These are phyloP conservation scores for Pseudonitzschia delicatissima DNA, from an alignment of 108 stramenopile species.

Conservation along the genomic window DNA sequence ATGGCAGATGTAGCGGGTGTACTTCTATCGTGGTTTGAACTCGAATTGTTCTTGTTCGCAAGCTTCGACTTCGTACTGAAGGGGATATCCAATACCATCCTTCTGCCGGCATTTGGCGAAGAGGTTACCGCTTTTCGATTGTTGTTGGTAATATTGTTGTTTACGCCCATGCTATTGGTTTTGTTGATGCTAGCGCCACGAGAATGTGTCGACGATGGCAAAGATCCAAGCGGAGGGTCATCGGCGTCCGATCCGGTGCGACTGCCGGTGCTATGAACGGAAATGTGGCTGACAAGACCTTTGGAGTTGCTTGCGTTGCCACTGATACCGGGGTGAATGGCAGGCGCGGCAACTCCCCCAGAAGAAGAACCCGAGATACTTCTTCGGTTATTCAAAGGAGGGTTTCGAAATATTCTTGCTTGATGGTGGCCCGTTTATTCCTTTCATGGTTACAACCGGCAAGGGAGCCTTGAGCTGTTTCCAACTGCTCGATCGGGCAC, in stretches of 20 bases:
- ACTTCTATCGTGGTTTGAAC: background rate
- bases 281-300: background rate
- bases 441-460: conserved; percentile 18
- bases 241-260: background rate
- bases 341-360: background rate
- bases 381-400: background rate
- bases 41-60: background rate
- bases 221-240: background rate
- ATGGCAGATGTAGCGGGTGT: conserved; percentile 5
- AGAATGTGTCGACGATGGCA: background rate
- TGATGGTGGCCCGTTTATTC: background rate
- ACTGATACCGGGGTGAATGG: background rate
- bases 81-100: background rate
- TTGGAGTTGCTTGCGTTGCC: background rate
- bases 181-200: background rate
- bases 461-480: conserved; percentile 19
- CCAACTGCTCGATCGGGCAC: conserved; percentile 7
- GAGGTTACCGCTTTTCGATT: background rate
- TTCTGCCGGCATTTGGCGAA: background rate
- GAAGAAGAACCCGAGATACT: background rate
- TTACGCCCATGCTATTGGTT: background rate
- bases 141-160: background rate
- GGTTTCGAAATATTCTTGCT: too few species aligned
- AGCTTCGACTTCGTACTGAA: background rate
- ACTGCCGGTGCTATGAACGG: background rate